These are phyloP conservation scores for Candida parachauliodes DNA, from an alignment of 805 yeast species.

Conservation along the genomic window DNA sequence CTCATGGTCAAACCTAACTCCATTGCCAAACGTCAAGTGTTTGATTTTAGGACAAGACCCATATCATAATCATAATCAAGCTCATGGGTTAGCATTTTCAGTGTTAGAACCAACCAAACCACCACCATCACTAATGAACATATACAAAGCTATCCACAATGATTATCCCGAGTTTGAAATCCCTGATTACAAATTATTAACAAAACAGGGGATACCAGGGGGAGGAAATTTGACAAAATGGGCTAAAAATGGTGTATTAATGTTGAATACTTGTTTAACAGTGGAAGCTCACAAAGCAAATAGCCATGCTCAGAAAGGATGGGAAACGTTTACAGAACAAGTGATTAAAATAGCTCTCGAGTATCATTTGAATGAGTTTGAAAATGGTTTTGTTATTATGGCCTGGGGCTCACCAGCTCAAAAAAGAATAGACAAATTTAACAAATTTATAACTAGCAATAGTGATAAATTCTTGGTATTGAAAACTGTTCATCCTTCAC, in stretches of 20 bases:
- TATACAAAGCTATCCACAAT: conserved; percentile 68
- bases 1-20: conserved; percentile 89
- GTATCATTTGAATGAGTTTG: conserved; percentile 37
- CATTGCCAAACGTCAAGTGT: conserved; percentile 68
- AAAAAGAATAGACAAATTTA: conserved; percentile 46
- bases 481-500: conserved; percentile 89
- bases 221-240: conserved; percentile 74
- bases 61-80: conserved; percentile 88
- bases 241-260: conserved; percentile 83
- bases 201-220: conserved; percentile 29
- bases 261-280: conserved; percentile 84
- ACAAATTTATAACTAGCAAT: conserved; percentile 14
- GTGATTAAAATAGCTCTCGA: conserved; percentile 54
- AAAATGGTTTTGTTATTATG: conserved; percentile 61
- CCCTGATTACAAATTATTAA: conserved; percentile 39
- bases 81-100: conserved; percentile 94
- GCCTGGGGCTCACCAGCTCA: conserved; percentile 84
- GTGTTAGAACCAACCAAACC: conserved; percentile 76
- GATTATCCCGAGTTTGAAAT: conserved; percentile 65
- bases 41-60: conserved; percentile 95
- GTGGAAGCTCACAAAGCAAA: conserved; percentile 92
- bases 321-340: conserved; percentile 85
- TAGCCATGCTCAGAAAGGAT: conserved; percentile 85
- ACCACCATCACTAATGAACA: conserved; percentile 84
- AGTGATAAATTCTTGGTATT: conserved; percentile 45